Percentiles rank a stretch among this genome's conserved stretches.
phyloP scores from a whole-genome alignment of 306 rosid genomes.

The Vigna radiata region DNA sequence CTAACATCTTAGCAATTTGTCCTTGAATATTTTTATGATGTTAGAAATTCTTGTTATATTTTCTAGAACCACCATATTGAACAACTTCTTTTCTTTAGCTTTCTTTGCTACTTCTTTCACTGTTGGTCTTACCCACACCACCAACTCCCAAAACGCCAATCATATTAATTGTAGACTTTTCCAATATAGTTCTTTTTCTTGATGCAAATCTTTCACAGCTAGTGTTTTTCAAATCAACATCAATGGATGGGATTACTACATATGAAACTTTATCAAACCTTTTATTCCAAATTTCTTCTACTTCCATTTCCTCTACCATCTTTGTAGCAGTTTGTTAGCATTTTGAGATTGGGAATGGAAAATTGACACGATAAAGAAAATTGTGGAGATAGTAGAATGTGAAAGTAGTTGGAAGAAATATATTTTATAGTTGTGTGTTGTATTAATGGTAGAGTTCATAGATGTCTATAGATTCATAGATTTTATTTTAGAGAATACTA shows the following conservation, averaged over 20 bases:
- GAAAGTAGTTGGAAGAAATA: no score
- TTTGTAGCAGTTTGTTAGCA: neutral
- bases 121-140: slow-evolving; percentile 37
- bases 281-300: neutral
- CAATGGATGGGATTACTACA: neutral
- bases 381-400: no score
- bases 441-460: no score
- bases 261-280: neutral
- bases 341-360: no score
- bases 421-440: no score
- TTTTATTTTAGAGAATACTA: no score
- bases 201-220: slow-evolving; percentile 4
- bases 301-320: neutral
- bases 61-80: slow-evolving; percentile 10
- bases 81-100: slow-evolving; percentile 12
- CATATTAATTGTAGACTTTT: slow-evolving; percentile 31
- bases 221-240: neutral
- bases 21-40: slow-evolving; percentile 1
- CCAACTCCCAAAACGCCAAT: slow-evolving; percentile 22
- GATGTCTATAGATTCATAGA: no score
- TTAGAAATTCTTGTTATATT: slow-evolving; percentile 9
- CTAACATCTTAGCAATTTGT: slow-evolving; percentile 18
- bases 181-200: neutral
- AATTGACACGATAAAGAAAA: no score
- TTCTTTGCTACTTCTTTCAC: slow-evolving; percentile 13